Conservation (phyloP, 805 yeast genomes). For the Saturnispora hagleri region DNA sequence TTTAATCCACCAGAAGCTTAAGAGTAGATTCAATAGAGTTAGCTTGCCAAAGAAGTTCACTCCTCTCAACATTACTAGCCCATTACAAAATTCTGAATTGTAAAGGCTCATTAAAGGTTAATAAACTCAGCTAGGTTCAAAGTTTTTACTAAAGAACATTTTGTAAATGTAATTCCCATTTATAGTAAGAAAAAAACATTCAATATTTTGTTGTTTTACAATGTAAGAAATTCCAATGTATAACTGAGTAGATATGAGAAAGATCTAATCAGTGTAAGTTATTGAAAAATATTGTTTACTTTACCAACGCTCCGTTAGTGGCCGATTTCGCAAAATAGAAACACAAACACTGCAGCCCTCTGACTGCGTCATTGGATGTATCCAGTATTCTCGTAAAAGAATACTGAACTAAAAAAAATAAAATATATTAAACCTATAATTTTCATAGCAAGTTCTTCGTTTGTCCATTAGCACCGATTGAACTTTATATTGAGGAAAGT, state of each 20-base stretch:
- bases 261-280: neutral
- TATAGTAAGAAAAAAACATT: neutral
- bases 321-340: slow-evolving; percentile 26
- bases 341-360: slow-evolving; percentile 43
- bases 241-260: neutral
- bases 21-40: slow-evolving; percentile 77
- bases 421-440: slow-evolving; percentile 6
- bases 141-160: neutral
- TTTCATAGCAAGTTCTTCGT: neutral
- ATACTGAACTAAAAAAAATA: slow-evolving; percentile 12
- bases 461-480: neutral
- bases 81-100: slow-evolving; percentile 18
- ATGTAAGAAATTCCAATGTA: neutral
- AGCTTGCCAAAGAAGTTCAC: slow-evolving; percentile 84
- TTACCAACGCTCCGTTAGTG: slow-evolving; percentile 55
- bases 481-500: neutral
- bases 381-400: slow-evolving; percentile 4
- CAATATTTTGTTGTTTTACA: neutral
- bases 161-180: neutral
- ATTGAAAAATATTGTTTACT: slow-evolving; percentile 17
- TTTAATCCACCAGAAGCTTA: slow-evolving; percentile 71
- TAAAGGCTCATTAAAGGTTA: neutral
- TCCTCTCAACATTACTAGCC: slow-evolving; percentile 76
- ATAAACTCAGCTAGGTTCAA: neutral
- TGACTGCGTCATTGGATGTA: slow-evolving; percentile 44